Conservation (phyloP, 1,139 yeast genomes). For the Geotrichum phurueaensis region DNA sequence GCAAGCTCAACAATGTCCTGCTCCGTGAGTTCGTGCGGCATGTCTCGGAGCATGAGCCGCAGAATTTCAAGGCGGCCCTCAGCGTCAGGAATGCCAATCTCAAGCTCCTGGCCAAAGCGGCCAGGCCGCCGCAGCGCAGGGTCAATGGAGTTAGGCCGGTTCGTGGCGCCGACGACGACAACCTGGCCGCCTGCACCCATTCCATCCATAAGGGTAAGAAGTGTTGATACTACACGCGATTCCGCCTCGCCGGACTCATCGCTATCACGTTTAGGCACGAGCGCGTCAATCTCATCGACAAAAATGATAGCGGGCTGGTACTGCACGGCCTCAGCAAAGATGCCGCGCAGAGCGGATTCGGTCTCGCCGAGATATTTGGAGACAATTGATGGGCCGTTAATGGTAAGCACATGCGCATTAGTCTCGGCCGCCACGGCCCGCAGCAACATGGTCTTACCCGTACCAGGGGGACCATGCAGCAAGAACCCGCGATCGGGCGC, state of each 20-base stretch:
- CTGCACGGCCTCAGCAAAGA: conserved; percentile 74
- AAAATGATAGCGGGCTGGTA: conserved; percentile 83
- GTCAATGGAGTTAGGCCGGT: conserved; percentile 96
- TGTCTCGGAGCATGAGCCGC: conserved; percentile 51
- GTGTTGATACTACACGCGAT: conserved; percentile 80
- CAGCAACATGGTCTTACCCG: conserved; percentile 89
- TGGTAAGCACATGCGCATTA: conserved; percentile 71
- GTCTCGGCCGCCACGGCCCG: conserved; percentile 70
- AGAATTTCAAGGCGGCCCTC: conserved; percentile 88
- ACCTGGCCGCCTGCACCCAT: conserved; percentile 64
- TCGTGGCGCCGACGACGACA: conserved; percentile 82
- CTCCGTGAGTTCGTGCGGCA: conserved; percentile 55
- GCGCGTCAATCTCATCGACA: conserved; percentile 87
- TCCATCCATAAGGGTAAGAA: conserved; percentile 85
- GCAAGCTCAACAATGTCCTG: conserved; percentile 58
- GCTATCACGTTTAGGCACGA: conserved; percentile 76
- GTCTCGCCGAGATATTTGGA: conserved; percentile 93
- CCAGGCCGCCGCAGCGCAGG: conserved; percentile 98
- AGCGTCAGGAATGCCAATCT: conserved; percentile 96
- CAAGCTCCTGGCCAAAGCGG: conserved; percentile 98
- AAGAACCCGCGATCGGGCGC: conserved; percentile 83
- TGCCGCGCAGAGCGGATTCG: conserved; percentile 72
- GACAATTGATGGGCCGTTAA: conserved; percentile 87
- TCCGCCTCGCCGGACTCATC: conserved; percentile 90
- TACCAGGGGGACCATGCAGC: conserved; percentile 90